phyloP scores from a whole-genome alignment of 805 yeast genomes.

The Cephaloascus fragrans region DNA sequence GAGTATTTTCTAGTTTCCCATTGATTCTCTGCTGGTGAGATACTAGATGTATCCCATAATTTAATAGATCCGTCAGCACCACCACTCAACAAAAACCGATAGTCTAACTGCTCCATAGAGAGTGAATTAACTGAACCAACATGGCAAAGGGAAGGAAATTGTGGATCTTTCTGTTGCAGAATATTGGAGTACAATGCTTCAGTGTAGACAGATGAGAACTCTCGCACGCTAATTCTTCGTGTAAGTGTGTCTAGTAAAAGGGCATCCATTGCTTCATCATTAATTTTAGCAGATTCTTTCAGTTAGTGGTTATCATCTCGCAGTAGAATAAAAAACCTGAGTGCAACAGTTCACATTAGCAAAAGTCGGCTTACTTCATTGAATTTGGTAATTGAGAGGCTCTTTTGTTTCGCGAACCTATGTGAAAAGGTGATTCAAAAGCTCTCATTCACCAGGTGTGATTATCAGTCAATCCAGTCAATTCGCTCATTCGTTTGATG shows the following conservation, averaged over 20 bases:
- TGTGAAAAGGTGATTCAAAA: too few relatives aligned
- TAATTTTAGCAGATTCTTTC: too few relatives aligned
- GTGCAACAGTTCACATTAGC: too few relatives aligned
- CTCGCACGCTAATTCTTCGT: conserved; percentile 18
- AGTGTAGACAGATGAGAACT: conserved; percentile 22
- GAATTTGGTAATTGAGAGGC: too few relatives aligned
- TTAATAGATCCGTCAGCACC: conserved; percentile 63
- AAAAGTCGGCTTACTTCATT: too few relatives aligned
- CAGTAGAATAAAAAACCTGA: too few relatives aligned
- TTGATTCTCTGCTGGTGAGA: conserved; percentile 6
- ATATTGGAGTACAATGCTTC: conserved; percentile 25
- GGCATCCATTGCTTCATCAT: conserved; percentile 24
- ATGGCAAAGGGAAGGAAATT: conserved; percentile 35
- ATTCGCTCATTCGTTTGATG: too few relatives aligned
- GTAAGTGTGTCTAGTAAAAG: conserved; percentile 23
- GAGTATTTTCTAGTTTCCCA: conserved; percentile 7
- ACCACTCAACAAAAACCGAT: conserved; percentile 52
- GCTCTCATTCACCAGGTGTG: too few relatives aligned
- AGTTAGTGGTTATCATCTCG: too few relatives aligned
- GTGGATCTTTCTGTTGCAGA: conserved; percentile 9
- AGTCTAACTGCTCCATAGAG: conserved; percentile 38
- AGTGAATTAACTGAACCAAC: conserved; percentile 49
- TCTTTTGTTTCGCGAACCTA: too few relatives aligned
- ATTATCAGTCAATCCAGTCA: too few relatives aligned
- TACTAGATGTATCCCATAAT: conserved; percentile 49